Conservation (phyloP, 176 grass and related monocot genomes). For the maize (Zea mays) region DNA sequence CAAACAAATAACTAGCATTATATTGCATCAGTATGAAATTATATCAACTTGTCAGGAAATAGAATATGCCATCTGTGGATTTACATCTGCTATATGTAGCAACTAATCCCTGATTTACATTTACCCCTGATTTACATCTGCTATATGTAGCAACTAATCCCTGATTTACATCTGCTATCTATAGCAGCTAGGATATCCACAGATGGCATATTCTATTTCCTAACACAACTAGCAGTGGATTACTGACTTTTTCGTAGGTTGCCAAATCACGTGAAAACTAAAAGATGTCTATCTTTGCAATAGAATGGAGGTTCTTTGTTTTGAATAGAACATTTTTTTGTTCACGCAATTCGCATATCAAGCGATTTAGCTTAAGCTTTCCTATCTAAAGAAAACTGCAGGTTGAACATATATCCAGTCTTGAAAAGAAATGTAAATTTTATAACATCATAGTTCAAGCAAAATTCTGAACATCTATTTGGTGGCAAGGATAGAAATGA, state of each 20-base stretch:
- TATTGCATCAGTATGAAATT: background rate
- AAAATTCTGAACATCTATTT: constrained; percentile 21
- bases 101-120: too few relatives aligned
- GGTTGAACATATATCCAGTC: constrained; percentile 2
- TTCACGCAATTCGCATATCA: background rate
- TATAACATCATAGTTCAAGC: background rate
- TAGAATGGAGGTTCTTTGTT: background rate
- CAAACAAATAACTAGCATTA: constrained; percentile 2
- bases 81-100: too few relatives aligned
- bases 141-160: too few relatives aligned
- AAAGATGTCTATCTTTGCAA: constrained; percentile 9
- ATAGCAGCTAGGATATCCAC: too few relatives aligned
- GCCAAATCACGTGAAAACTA: background rate
- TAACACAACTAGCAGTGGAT: background rate
- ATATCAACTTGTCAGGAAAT: too few relatives aligned
- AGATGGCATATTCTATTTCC: too few relatives aligned
- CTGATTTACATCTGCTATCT: too few relatives aligned
- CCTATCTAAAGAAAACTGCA: background rate
- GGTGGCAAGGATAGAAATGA: constrained; percentile 5
- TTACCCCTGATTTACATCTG: too few relatives aligned
- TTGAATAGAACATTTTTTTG: background rate
- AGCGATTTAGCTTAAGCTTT: constrained; percentile 9
- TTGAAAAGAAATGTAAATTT: constrained; percentile 8
- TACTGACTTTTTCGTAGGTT: background rate
- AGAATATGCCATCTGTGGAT: too few relatives aligned